Percentiles rank a stretch among this genome's conserved stretches.
These are phyloP conservation scores for Dalbergia cochinchinensis DNA, from an alignment of 306 rosid genomes.

Conservation along the genomic window DNA sequence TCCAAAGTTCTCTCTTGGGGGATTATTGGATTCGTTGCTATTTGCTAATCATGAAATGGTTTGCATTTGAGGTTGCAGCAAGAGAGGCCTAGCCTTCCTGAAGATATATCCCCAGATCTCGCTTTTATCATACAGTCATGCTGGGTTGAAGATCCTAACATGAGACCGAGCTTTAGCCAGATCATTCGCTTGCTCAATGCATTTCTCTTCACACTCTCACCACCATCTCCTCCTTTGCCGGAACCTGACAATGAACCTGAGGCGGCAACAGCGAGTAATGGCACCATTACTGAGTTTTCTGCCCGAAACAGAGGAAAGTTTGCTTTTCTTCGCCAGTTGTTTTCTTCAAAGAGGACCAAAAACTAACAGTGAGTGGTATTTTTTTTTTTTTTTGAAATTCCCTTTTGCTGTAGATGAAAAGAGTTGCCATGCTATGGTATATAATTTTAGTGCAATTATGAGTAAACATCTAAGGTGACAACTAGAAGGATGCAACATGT, in stretches of 20 bases:
- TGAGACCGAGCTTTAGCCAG: constrained; percentile 89
- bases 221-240: constrained; percentile 59
- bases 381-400: constrained; percentile 42
- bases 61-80: constrained; percentile 75
- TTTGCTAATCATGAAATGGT: constrained; percentile 40
- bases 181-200: constrained; percentile 86
- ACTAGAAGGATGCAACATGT: constrained; percentile 45
- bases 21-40: constrained; percentile 33
- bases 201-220: constrained; percentile 72
- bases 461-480: constrained; percentile 45
- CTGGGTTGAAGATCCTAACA: constrained; percentile 93
- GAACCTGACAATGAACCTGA: constrained; percentile 60
- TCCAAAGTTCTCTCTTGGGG: constrained; percentile 1
- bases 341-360: constrained; percentile 81
- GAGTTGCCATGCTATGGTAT: constrained; percentile 35
- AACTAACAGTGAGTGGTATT: constrained; percentile 65
- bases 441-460: constrained; percentile 40
- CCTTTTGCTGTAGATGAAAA: constrained; percentile 53
- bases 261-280: constrained; percentile 65
- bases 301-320: constrained; percentile 80
- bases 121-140: constrained; percentile 88
- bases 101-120: constrained; percentile 76
- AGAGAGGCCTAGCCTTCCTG: constrained; percentile 86
- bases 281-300: constrained; percentile 68
- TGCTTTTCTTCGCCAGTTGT: constrained; percentile 79